Evolutionary conservation across 768 basidiomycete species (phyloP).

Genomic region (Inosperma sp.): DNA sequence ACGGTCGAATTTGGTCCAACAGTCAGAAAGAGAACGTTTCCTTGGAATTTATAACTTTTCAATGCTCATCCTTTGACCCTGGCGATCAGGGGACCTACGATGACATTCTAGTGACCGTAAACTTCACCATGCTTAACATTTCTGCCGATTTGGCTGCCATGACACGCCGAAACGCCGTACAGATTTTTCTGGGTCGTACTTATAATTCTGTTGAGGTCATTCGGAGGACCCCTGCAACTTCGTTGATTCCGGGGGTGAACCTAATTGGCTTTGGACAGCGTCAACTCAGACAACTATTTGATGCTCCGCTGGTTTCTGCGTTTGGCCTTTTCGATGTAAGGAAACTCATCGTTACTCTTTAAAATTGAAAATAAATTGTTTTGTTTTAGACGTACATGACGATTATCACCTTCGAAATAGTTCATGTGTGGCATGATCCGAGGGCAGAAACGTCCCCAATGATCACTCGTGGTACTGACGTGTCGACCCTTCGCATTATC

Average conservation of each 20-base stretch:
- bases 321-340: conserved; percentile 3
- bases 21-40: not conserved
- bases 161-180: not conserved
- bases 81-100: not conserved
- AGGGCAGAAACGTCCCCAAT: not conserved
- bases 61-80: not conserved
- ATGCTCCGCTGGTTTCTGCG: not conserved
- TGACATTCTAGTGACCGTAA: conserved; percentile 4
- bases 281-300: conserved; percentile 2
- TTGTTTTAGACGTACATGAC: conserved; percentile 11
- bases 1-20: too few species aligned
- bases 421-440: conserved; percentile 14
- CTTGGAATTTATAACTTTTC: not conserved
- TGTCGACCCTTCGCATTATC: conserved; percentile 16
- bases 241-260: conserved; percentile 1
- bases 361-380: not conserved
- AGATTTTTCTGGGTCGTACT: conserved; percentile 4
- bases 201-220: not conserved
- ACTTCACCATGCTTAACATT: conserved; percentile 6
- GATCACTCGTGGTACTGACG: conserved; percentile 7
- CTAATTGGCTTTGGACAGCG: not conserved
- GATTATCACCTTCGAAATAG: conserved; percentile 12
- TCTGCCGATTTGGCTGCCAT: not conserved
- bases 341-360: not conserved
- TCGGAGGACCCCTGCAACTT: not conserved